Conservation (phyloP, 345 rosid genomes). For the Fremontodendron californicum region DNA sequence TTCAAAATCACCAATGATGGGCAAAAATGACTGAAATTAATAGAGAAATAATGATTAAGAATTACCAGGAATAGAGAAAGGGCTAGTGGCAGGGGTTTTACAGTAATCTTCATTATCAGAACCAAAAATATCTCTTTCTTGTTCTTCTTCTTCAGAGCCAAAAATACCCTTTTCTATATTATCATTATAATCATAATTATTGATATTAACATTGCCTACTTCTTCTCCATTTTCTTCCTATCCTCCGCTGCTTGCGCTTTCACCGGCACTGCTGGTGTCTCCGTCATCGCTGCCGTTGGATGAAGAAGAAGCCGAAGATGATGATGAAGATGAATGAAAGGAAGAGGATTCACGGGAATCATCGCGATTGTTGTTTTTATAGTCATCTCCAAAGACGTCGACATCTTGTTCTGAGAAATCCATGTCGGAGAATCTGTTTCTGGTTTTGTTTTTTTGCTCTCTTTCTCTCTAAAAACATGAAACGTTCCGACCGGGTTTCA, state of each 20-base stretch:
- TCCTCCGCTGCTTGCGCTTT: slow-evolving; percentile 44
- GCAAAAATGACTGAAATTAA: neutral
- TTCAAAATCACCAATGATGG: neutral
- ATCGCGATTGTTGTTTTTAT: neutral
- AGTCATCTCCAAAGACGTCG: neutral
- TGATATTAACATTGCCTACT: slow-evolving; percentile 20
- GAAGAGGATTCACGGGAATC: slow-evolving; percentile 5
- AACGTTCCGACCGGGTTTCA: too few relatives aligned
- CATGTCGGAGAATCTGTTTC: neutral
- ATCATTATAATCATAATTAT: slow-evolving; percentile 13
- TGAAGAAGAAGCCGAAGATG: slow-evolving; percentile 2
- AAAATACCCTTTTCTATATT: slow-evolving; percentile 6
- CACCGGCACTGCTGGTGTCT: slow-evolving; percentile 44
- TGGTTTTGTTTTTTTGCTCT: neutral
- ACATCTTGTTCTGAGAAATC: slow-evolving; percentile 1
- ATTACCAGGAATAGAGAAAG: slow-evolving; percentile 56
- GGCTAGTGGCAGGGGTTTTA: slow-evolving; percentile 64
- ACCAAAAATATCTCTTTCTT: slow-evolving; percentile 63
- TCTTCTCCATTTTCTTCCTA: slow-evolving; percentile 44
- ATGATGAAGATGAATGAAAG: neutral
- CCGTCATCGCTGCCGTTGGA: slow-evolving; percentile 38
- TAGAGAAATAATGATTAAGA: neutral
- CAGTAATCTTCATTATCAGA: slow-evolving; percentile 86
- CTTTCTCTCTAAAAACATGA: neutral
- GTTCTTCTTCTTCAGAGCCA: slow-evolving; percentile 34